Conservation (phyloP, 176 grass and related monocot species). For the Saccharum spontaneum region DNA sequence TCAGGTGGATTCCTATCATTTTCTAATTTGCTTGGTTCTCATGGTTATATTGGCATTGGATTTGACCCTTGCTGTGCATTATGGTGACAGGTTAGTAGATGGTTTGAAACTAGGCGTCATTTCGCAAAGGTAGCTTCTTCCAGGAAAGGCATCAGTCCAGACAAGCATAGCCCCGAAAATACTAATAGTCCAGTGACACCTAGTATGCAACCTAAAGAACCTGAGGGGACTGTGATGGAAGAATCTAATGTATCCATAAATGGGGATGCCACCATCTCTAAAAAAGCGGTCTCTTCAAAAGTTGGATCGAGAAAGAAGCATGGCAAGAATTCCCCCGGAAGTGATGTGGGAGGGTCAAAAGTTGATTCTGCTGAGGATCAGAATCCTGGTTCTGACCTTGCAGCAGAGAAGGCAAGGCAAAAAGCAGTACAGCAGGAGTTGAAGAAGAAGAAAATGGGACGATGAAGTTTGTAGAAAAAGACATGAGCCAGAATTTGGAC, state of each 20-base stretch:
- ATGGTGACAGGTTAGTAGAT: conserved; percentile 51
- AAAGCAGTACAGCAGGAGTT: conserved; percentile 29
- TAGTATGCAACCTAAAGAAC: not conserved
- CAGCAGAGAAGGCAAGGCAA: conserved; percentile 24
- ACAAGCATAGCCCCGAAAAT: conserved; percentile 16
- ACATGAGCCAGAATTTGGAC: not conserved
- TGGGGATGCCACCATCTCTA: not conserved
- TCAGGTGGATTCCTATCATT: conserved; percentile 39
- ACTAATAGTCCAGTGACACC: conserved; percentile 1
- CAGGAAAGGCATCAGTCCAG: conserved; percentile 4
- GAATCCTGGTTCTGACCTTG: conserved; percentile 14
- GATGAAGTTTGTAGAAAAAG: conserved; percentile 25
- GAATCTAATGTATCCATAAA: conserved; percentile 21
- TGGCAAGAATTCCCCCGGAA: not conserved
- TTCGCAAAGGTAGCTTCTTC: conserved; percentile 30
- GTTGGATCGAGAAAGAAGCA: conserved; percentile 9
- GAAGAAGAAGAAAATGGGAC: conserved; percentile 41
- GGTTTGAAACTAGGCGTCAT: conserved; percentile 55
- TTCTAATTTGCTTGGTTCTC: conserved; percentile 27
- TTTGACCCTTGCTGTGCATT: conserved; percentile 28
- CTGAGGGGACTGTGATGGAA: conserved; percentile 10
- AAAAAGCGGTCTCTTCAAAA: conserved; percentile 7
- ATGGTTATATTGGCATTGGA: conserved; percentile 13
- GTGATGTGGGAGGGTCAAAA: not conserved
- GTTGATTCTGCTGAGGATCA: not conserved